phyloP scores from a whole-genome alignment of 2,329 filamentous ascomycete genomes.

The Epichloe aotearoae region DNA sequence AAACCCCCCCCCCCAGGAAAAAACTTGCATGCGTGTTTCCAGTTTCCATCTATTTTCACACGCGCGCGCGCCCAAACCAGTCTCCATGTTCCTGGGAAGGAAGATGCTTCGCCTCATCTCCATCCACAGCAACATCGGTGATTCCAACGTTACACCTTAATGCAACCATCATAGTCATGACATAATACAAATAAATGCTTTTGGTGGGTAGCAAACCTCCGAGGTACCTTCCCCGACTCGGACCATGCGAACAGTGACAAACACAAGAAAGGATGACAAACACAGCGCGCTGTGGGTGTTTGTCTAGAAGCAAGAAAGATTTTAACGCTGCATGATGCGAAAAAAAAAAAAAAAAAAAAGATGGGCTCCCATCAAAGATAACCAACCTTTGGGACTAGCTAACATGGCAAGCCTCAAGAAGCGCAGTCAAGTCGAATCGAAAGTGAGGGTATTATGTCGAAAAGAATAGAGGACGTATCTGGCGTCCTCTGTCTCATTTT shows the following conservation, averaged over 20 bases:
- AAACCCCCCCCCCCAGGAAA: background rate
- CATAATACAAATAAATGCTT: constrained; percentile 3
- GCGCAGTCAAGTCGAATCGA: background rate
- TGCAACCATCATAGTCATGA: constrained; percentile 11
- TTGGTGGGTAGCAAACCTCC: background rate
- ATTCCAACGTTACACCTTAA: constrained; percentile 1
- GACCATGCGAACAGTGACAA: background rate
- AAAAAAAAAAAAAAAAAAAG: no score
- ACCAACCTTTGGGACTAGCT: no score
- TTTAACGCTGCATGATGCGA: no score
- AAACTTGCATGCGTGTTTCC: background rate
- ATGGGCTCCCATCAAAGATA: no score
- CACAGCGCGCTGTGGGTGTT: background rate
- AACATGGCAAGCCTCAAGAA: no score
- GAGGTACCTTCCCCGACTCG: background rate
- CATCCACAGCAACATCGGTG: constrained; percentile 1
- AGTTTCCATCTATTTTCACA: constrained; percentile 4
- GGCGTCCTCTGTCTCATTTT: background rate
- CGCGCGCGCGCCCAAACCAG: background rate
- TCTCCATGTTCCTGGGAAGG: no score
- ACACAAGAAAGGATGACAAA: background rate
- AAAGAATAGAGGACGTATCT: background rate
- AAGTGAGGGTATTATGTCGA: background rate
- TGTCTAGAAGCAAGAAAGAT: no score
- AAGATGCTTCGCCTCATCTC: no score